Evolutionary conservation across 208 protist genomes (phyloP), one percentile per base, ranked within the genome.

Genomic region (Leptomonas pyrrhocoris): DNA sequence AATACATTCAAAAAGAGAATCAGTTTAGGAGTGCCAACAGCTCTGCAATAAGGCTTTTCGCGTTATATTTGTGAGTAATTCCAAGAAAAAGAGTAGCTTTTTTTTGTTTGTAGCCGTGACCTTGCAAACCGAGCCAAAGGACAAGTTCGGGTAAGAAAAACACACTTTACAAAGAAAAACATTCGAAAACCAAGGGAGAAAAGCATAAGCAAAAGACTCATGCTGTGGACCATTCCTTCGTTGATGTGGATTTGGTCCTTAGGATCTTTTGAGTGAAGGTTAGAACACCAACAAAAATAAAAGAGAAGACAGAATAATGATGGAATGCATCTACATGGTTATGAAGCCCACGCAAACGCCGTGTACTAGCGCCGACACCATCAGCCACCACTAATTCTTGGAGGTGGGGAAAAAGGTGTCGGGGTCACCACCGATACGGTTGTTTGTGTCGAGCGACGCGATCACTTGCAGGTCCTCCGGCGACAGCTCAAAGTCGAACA

Each of bases 401-500:
- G n/a, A n/a, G 8, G 61, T 61, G 19, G 34, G 66, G 61, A 92
- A 92, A 53, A 86, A 89, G 1, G 63, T 73, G 51, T 84, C 69
- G 1, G 86, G 83, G 55, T 85, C 40, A 11, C 55, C 51, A 27
- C 83, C 78, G 23, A 86, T 62, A 30, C 88, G 86, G 42, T 75
- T 74, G 53, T 86, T 64, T 45, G 71, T 63, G 49, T 88, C 73
- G 40, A 95, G 57, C 2, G 28, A 42, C 70, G 84, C 77, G 40
- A 98, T 81, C 31, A 30, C 25, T 19, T 58, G 40, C 79, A 97
- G 85, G 21, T 97, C 91, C 21, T 85, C 78, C 27, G 85, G 67
- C 2, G 64, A 64, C 13, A 98, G 70, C 57, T 86, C 54, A 78
- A 98, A 98, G 70, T 95, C 77, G 59, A 93, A 96, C 1, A 98